Evolutionary conservation across 2,329 filamentous ascomycete genomes (phyloP).

Genomic region (Colletotrichum incanum): DNA sequence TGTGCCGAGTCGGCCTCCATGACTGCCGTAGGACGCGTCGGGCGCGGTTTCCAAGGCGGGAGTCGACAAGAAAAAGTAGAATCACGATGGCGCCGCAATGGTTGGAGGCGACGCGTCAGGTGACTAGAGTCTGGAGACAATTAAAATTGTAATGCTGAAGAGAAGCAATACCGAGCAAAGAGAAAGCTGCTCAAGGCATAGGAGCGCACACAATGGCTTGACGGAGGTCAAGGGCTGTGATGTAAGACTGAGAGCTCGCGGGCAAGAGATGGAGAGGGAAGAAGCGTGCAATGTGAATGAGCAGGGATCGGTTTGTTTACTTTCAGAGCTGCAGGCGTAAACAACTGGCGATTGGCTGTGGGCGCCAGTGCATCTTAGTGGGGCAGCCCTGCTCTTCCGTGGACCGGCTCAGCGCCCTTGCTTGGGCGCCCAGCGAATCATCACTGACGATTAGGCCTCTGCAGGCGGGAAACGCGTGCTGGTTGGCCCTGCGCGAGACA

Average conservation of each 20-base stretch:
- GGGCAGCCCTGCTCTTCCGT: slow-evolving; percentile 19
- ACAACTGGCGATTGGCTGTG: slow-evolving; percentile 39
- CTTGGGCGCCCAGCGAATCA: slow-evolving; percentile 20
- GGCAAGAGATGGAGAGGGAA: slow-evolving; percentile 31
- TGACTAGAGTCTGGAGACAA: not conserved
- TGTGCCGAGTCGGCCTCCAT: slow-evolving; percentile 60
- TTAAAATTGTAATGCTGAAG: slow-evolving; percentile 34
- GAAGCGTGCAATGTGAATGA: slow-evolving; percentile 33
- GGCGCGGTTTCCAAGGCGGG: slow-evolving; percentile 35
- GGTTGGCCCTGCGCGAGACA: slow-evolving; percentile 21
- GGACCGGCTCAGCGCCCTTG: slow-evolving; percentile 24
- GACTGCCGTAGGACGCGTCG: slow-evolving; percentile 39
- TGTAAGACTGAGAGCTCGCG: slow-evolving; percentile 23
- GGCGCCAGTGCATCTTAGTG: slow-evolving; percentile 30
- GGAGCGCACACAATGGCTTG: slow-evolving; percentile 36
- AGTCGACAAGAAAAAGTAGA: slow-evolving; percentile 33
- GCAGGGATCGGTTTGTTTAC: slow-evolving; percentile 44
- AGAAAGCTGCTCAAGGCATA: slow-evolving; percentile 39
- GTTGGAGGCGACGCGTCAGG: slow-evolving; percentile 30
- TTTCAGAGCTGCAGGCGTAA: slow-evolving; percentile 40
- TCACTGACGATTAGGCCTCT: not conserved
- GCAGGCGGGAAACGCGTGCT: slow-evolving; percentile 26
- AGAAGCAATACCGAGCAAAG: slow-evolving; percentile 41
- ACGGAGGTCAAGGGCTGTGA: slow-evolving; percentile 18
- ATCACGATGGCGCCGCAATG: slow-evolving; percentile 31